Base-by-base conservation (phyloP, 1,284 basidiomycete genomes). In the Cryptococcus sp. region DNA sequence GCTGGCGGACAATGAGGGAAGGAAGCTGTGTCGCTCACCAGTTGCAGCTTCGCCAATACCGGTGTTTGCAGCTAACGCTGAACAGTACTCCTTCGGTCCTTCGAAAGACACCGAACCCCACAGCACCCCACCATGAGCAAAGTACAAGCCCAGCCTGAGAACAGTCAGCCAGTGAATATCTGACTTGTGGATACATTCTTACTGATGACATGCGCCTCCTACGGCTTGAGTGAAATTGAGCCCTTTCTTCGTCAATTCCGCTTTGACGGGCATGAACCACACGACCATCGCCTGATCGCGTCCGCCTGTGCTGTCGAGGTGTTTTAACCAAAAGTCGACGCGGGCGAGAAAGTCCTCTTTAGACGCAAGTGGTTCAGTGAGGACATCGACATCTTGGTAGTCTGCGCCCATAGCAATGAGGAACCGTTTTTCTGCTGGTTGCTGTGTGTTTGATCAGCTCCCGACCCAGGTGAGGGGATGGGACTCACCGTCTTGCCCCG, bases 381-480 rank as follows among this genome's bases (percentile, higher is more conserved):
- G 40, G 4, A 75, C 52, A 43, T 73, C 65, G n/a, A 75, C 52
- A n/a, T 77, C 73, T 41, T 56, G 48, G 25, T 64, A 70, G 5
- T 59, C 56, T 8, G 69, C 71, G 16, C 73, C 71, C 72, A 75
- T 75, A 5, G 70, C 69, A 10, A 58, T 16, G 22, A 72, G 61
- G 30, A 62, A 75, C 7, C 64, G 48, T 39, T 63, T 68, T 54
- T 77, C 75, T 3, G 52, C 52, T 5, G 67, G 62, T 43, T 43
- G 40, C 67, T 69, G 30, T 15, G n/a, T 13, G 15, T n/a, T n/a
- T 16, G 23, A 25, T 56, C 43, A 53, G 50, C 40, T 19, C 52
- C 15, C 35, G 16, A 23, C 0, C 30, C 35, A 40, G 41, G 2
- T 40, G 49, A 49, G 7, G 23, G 15, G 11, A 46, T 46, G 30